Evolutionary conservation across 129 eudicot species (phyloP), one percentile per base, ranked within the genome.

Genomic region (Glebionis coronaria): DNA sequence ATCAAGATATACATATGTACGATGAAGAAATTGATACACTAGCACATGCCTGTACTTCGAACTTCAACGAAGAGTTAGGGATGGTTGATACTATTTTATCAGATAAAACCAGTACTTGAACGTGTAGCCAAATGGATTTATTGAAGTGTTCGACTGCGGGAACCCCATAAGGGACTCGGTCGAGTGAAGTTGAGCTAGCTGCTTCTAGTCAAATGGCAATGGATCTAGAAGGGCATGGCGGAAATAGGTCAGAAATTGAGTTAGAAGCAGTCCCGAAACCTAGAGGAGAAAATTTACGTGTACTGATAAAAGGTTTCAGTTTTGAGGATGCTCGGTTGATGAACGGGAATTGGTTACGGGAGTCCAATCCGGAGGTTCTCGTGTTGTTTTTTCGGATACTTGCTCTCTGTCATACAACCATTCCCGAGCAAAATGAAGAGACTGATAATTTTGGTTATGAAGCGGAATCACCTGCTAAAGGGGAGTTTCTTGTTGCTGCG

Each of bases 51-150:
- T 71, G 99, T 2, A 94, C 99, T 2, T 94, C 99, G n/a, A 94
- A 94, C 63, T 81, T 94, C 45, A 94, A 94, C 18, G 99, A 94
- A 77, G 99, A 94, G 62, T 76, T 94, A 64, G 99, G 99, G 5
- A 93, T 86, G 76, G 99, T 94, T 15, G 99, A 94, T 65, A 94
- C 99, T 0, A 87, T 94, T 69, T 90, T 94, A 27, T 94, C 99
- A 20, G 99, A 94, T 78, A 94, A 94, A 90, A 94, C 99, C 14
- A 97, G 99, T 25, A 94, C 99, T 28, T 74, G 89, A 72, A 94
- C 99, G 3, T 94, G 99, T 71, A 94, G 90, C 59, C 95, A 94
- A 58, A 94, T 94, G 99, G 99, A 94, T 61, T 94, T 94, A n/a
- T 81, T 94, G 13, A 94, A 94, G 80, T 89, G 99, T 63, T 94